Evolutionary conservation across 1,284 basidiomycete genomes (phyloP), one percentile per base, ranked within the genome.

Genomic region (Papiliotrema laurentii): DNA sequence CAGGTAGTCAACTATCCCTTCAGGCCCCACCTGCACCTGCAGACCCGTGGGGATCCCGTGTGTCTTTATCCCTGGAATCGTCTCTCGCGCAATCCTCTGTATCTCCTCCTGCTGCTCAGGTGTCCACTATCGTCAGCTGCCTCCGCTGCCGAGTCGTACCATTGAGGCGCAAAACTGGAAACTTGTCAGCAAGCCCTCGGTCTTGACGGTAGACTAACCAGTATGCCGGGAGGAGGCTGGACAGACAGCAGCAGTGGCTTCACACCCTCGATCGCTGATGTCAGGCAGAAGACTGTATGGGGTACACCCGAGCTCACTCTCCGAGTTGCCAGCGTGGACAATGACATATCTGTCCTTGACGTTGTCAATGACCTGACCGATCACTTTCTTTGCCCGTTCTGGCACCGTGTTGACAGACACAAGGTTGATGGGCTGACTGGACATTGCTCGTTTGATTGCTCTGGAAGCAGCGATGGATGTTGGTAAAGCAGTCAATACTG

Each of bases 321-420:
- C 57, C 5, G 59, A 51, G 51, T 73, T 72, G n/a, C 64, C 71
- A 10, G 68, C 70, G 51, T 73, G 70, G 2, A 63, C 59, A 27
- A 73, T 68, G 28, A 44, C 59, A 55, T 71, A 73, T 45, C 54
- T 58, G 43, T 68, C 67, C 52, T 66, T 67, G 47, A 73, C 69
- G 37, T 55, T 53, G 28, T 69, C 64, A 45, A 71, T 72, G 25
- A 73, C 63, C 16, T 51, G 42, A 4, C 70, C 69, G 35, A 72
- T 69, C 35, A 73, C 64, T 31, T 58, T 55, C 47, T 64, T 61
- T 6, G 70, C 71, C 16, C 70, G 60, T 16, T 72, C 70, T 1
- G 68, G 70, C 14, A 61, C 65, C 6, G 70, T 73, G 55, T 73
- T 72, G 48, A 72, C 71, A 4, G 65, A 66, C 26, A 73, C 60